Base-by-base conservation (phyloP, 2,329 filamentous ascomycete genomes). In the Aphanocladium album region DNA sequence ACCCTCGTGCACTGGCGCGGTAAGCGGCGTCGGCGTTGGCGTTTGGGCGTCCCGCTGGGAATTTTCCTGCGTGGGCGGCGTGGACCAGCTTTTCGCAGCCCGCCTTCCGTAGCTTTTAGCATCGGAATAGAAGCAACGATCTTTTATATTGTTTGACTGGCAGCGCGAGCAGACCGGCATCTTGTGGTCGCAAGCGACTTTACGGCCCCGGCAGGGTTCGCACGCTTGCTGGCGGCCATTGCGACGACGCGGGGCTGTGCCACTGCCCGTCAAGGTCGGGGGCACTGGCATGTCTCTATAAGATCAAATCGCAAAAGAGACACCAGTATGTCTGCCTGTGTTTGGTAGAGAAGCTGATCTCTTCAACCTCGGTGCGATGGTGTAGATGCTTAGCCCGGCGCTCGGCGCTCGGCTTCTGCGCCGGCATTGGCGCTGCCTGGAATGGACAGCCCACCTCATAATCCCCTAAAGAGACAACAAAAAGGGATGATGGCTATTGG, bases 101-200 rank as follows among this genome's bases (percentile, higher is more conserved):
- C 43, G n/a, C 23, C 43, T n/a, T 8, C 43, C 3, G n/a, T 5
- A 46, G 14, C 23, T 46, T 12, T 21, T 8, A 46, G n/a, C 19
- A 25, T 30, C 19, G 25, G 68, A 66, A n/a, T n/a, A n/a, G n/a
- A n/a, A n/a, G n/a, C n/a, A n/a, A n/a, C n/a, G n/a, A n/a, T n/a
- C n/a, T n/a, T n/a, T n/a, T n/a, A 73, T 69, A 30, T 69, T 71
- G 14, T 73, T 66, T 64, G 73, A 74, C 51, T 63, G 69, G 62
- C 77, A 79, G 41, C 76, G 70, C 43, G 68, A 67, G 63, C 76
- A 79, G 17, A 72, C 62, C 0, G 77, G 77, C n/a, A 73, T 71
- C 0, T 63, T 63, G 58, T 78, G 76, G 60, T 79, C 76, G 66
- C 77, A 79, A 6, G 77, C 76, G 7, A 78, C 72, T 61, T 78